Conservation (phyloP, 495 filamentous ascomycete species). For the Xylaria nigripes region DNA sequence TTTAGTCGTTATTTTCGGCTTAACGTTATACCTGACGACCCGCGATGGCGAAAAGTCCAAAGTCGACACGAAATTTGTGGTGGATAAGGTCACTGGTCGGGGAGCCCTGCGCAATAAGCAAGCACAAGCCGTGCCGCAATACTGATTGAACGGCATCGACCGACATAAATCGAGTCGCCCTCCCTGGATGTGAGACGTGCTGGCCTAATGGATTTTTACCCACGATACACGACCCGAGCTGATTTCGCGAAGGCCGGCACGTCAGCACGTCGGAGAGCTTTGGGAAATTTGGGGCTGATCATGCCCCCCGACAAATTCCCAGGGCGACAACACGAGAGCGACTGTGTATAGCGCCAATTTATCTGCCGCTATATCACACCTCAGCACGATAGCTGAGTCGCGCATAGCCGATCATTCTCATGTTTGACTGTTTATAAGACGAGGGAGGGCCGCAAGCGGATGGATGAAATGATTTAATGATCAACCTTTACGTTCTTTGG, state of each 20-base stretch:
- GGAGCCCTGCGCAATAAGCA: background rate
- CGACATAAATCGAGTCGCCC: background rate
- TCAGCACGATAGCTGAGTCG: background rate
- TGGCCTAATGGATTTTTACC: background rate
- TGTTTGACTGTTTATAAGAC: background rate
- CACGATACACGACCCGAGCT: background rate
- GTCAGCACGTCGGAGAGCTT: too few relatives aligned
- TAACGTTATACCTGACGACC: slow-evolving; percentile 21
- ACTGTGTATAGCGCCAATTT: background rate
- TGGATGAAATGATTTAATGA: background rate
- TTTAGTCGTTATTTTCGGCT: slow-evolving; percentile 19
- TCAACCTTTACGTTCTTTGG: background rate
- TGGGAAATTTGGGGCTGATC: background rate
- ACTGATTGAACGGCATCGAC: background rate
- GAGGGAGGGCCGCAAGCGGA: background rate
- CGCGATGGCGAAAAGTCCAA: slow-evolving; percentile 13
- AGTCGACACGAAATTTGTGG: slow-evolving; percentile 8
- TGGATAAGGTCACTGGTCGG: slow-evolving; percentile 5
- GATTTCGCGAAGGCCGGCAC: background rate
- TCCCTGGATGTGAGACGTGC: background rate
- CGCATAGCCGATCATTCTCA: background rate
- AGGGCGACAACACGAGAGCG: background rate
- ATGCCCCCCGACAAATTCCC: background rate
- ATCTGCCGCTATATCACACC: background rate
- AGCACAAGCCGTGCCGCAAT: background rate